Percentiles rank a stretch among this genome's conserved stretches.
Evolutionary conservation across 176 grass and related monocot species (phyloP).

Genomic region (Elymus sibiricus): DNA sequence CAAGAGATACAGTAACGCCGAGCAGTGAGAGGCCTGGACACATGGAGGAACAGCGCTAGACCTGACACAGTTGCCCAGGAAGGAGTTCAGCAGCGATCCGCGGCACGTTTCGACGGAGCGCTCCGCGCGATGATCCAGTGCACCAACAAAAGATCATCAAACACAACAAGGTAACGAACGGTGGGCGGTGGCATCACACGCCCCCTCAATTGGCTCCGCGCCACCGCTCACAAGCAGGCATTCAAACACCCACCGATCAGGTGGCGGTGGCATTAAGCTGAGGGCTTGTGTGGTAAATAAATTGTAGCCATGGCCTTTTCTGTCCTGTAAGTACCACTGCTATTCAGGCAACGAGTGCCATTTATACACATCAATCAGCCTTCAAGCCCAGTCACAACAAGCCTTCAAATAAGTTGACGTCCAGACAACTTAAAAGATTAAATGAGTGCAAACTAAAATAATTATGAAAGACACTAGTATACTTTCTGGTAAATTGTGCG

Average conservation of each 20-base stretch:
- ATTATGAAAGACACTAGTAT: background rate
- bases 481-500: background rate
- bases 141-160: no score
- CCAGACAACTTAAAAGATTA: background rate
- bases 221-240: background rate
- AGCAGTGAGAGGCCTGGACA: constrained; percentile 28
- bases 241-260: constrained; percentile 4
- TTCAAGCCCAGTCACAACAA: background rate
- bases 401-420: background rate
- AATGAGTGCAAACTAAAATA: background rate
- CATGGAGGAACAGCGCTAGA: background rate
- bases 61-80: background rate
- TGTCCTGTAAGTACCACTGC: background rate
- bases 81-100: background rate
- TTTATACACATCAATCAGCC: background rate
- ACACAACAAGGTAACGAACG: no score
- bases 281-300: background rate
- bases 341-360: background rate
- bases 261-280: background rate
- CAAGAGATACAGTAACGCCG: constrained; percentile 26
- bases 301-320: background rate
- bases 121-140: no score
- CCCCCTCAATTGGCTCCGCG: background rate
- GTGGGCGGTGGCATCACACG: background rate
- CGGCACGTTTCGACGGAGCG: background rate